Conservation (phyloP, 1,284 basidiomycete genomes). For the Naganishia sp. region DNA sequence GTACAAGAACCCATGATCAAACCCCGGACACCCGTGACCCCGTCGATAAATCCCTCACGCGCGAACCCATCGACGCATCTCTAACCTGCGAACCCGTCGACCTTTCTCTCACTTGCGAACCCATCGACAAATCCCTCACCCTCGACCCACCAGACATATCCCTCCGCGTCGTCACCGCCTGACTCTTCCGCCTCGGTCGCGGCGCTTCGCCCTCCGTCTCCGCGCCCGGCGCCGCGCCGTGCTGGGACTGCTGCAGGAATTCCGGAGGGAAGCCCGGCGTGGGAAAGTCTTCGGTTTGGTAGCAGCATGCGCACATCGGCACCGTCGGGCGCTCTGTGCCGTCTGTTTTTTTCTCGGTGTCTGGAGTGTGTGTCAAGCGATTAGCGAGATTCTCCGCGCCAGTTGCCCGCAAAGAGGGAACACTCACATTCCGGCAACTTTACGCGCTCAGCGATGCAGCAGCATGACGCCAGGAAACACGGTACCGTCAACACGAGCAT, state of each 20-base stretch:
- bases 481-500: conserved; percentile 29
- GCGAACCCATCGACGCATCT: too few species aligned
- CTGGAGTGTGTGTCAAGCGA: not conserved
- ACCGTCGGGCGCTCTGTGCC: conserved; percentile 1
- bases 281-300: conserved; percentile 16
- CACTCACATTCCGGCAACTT: conserved; percentile 30
- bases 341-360: conserved; percentile 15
- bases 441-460: conserved; percentile 26
- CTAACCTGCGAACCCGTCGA: too few species aligned
- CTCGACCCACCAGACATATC: not conserved
- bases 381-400: too few species aligned
- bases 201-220: not conserved
- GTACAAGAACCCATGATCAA: too few species aligned
- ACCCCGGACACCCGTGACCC: too few species aligned
- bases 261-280: conserved; percentile 21
- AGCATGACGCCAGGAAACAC: conserved; percentile 27
- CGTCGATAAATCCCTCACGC: too few species aligned
- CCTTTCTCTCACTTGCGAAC: not conserved
- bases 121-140: not conserved
- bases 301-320: conserved; percentile 30
- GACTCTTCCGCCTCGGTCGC: not conserved
- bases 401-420: too few species aligned
- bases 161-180: not conserved
- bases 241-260: conserved; percentile 5
- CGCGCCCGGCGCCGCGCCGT: not conserved